Conservation (phyloP, 2,329 filamentous ascomycete species). For the Plectosphaerella sp. region DNA sequence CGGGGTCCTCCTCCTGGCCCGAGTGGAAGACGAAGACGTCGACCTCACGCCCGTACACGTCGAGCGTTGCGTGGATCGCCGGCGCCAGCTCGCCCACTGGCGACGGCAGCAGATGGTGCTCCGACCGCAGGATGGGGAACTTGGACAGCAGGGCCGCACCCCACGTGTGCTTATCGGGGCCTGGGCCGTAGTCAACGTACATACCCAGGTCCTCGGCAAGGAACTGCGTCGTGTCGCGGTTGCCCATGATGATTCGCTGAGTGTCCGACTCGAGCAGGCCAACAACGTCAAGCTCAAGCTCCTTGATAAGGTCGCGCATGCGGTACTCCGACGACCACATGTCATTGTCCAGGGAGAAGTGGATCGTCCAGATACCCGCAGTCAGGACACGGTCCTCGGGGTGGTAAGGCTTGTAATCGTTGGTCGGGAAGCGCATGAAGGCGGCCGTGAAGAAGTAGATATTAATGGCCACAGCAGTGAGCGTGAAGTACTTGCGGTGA, state of each 20-base stretch:
- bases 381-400: slow-evolving; percentile 82
- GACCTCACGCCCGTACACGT: slow-evolving; percentile 83
- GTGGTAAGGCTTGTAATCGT: slow-evolving; percentile 90
- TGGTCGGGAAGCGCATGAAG: slow-evolving; percentile 86
- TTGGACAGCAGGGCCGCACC: slow-evolving; percentile 89
- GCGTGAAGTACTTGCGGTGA: slow-evolving; percentile 47
- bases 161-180: slow-evolving; percentile 99
- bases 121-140: slow-evolving; percentile 95
- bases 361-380: slow-evolving; percentile 97
- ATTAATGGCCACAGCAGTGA: slow-evolving; percentile 69
- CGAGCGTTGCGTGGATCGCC: slow-evolving; percentile 92
- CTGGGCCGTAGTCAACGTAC: slow-evolving; percentile 97
- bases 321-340: slow-evolving; percentile 98
- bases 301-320: slow-evolving; percentile 85
- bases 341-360: slow-evolving; percentile 96
- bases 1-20: slow-evolving; percentile 92
- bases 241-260: slow-evolving; percentile 99
- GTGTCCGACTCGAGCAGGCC: slow-evolving; percentile 91
- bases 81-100: slow-evolving; percentile 93
- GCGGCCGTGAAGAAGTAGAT: slow-evolving; percentile 74
- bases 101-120: slow-evolving; percentile 88
- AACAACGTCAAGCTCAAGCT: slow-evolving; percentile 94
- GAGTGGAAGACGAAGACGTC: slow-evolving; percentile 99
- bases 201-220: slow-evolving; percentile 95
- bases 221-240: slow-evolving; percentile 92